Base-by-base conservation (phyloP, 305 asterid genomes). In the Fraxinus albicans region DNA sequence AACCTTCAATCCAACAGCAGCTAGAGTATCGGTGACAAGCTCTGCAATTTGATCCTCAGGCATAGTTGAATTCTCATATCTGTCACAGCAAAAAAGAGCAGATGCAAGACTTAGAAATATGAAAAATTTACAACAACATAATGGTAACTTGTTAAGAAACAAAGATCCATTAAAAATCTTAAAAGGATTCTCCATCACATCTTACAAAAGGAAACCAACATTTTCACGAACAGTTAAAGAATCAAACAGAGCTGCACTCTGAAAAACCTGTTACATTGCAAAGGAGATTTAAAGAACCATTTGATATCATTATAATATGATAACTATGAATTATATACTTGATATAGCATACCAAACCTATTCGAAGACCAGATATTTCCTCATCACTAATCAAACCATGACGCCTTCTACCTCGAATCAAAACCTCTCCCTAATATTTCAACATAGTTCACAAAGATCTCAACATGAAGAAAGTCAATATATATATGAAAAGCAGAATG, bases 1-100 rank as follows among this genome's bases (percentile, higher is more conserved):
- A 83, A 96, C 99, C 98, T 96, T 96, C 90, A 96, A 89, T 67
- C 99, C 99, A 87, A 96, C 97, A 87, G 99, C 98, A 81, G 97
- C 98, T 85, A 95, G 88, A 84, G 99, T 96, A 78, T 92, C 99
- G 38, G 98, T 90, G 83, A 96, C 99, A 81, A 95, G 94, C 92
- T 89, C 84, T 6, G 95, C 88, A 85, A 96, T 93, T 85, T 93
- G 93, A 87, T 93, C 96, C 86, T 85, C 95, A 0, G 97, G 93
- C 97, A 96, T 93, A 47, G 90, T 87, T 36, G 99, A 96, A 88
- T 96, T 93, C 89, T 96, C 99, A 73, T 96, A 94, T 83, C 99
- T 96, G 88, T 58, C 80, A 82, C 81, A 76, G 86, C 82, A 74
- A 70, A 69, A 77, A 83, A 74, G 69, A 83, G 65, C 70, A 44